phyloP scores from a whole-genome alignment of 139 green algal genomes.

The Trebouxia sp. region DNA sequence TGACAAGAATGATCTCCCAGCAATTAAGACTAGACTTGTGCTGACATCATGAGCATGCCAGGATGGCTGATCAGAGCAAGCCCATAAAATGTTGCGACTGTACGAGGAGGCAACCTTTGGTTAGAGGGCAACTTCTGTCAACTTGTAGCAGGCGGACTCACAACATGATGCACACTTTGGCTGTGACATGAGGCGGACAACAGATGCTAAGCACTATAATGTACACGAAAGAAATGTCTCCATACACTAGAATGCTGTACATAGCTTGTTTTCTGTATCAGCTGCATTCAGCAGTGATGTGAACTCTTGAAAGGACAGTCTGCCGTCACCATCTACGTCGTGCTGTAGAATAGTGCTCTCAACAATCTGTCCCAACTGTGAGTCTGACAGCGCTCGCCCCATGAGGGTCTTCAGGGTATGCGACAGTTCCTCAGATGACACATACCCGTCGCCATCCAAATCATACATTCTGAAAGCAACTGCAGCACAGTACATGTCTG shows the following conservation, averaged over 20 bases:
- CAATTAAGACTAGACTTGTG: too few species aligned
- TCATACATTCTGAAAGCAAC: constrained; percentile 45
- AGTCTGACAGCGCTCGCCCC: constrained; percentile 20
- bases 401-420: constrained; percentile 23
- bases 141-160: too few species aligned
- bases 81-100: too few species aligned
- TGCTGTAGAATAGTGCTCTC: constrained; percentile 35
- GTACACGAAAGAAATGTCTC: too few species aligned
- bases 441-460: constrained; percentile 31
- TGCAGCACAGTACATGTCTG: constrained; percentile 21
- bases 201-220: too few species aligned
- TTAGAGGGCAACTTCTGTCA: too few species aligned
- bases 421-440: constrained; percentile 36
- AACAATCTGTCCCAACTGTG: constrained; percentile 34
- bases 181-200: too few species aligned
- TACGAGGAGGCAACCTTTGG: too few species aligned
- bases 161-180: too few species aligned
- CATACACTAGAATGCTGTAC: constrained; percentile 20
- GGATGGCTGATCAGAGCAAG: too few species aligned
- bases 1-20: too few species aligned
- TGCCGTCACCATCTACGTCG: constrained; percentile 39
- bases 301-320: constrained; percentile 38
- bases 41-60: too few species aligned
- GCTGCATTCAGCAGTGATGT: constrained; percentile 27
- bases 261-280: constrained; percentile 35